These are phyloP conservation scores for Lachnellula hyalina DNA, from an alignment of 2,329 filamentous ascomycete species.

Conservation along the genomic window DNA sequence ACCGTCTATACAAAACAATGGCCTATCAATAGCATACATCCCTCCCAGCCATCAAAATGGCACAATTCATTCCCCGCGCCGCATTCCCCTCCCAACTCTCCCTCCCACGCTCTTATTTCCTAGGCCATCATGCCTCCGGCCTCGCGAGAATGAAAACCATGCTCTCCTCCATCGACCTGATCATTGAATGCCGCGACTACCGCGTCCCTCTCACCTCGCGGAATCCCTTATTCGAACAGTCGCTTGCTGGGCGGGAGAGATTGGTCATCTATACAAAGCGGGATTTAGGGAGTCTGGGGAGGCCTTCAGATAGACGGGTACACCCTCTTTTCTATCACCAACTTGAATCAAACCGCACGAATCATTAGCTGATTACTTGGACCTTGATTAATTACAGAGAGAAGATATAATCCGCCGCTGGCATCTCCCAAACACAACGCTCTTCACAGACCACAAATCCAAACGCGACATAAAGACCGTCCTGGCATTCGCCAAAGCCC, in stretches of 20 bases:
- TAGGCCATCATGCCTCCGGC: slow-evolving; percentile 85
- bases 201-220: slow-evolving; percentile 83
- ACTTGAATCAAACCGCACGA: neutral
- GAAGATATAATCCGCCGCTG: slow-evolving; percentile 48
- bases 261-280: slow-evolving; percentile 88
- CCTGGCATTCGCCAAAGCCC: slow-evolving; percentile 45
- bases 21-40: slow-evolving; percentile 10
- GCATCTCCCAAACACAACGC: slow-evolving; percentile 45
- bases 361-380: slow-evolving; percentile 8
- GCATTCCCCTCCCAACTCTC: slow-evolving; percentile 66
- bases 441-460: slow-evolving; percentile 48
- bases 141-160: slow-evolving; percentile 76
- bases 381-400: slow-evolving; percentile 31
- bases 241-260: slow-evolving; percentile 65
- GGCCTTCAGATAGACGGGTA: slow-evolving; percentile 38
- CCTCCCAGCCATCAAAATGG: slow-evolving; percentile 14
- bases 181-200: slow-evolving; percentile 93
- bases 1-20: neutral
- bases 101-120: slow-evolving; percentile 84
- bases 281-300: slow-evolving; percentile 58
- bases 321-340: slow-evolving; percentile 7
- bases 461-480: slow-evolving; percentile 37
- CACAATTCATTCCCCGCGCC: slow-evolving; percentile 64
- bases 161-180: slow-evolving; percentile 74
- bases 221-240: slow-evolving; percentile 82